Base-by-base conservation (phyloP, 192 early-diverging fungal genomes). In the Coemansia pectinata region DNA sequence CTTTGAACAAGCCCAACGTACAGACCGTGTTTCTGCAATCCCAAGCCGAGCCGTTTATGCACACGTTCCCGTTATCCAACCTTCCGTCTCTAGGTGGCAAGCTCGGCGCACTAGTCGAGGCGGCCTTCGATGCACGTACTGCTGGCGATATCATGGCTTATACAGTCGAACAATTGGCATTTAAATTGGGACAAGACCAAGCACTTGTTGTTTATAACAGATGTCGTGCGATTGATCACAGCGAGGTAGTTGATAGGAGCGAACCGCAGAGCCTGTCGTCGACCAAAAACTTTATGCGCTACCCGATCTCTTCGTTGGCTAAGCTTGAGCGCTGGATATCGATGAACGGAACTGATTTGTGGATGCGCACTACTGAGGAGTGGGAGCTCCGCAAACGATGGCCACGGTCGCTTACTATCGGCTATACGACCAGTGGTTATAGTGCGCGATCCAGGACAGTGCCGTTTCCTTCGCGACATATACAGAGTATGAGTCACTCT, bases 41-140 rank as follows among this genome's bases (percentile, higher is more conserved):
- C 36, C 73, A 87, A 47, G 87, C 89, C 3, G 67, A 81, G 0
- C 36, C 67, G 2, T 92, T 93, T 67, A 86, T 98, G 79, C 34
- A 79, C 11, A 63, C 76, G 15, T 70, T 92, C 4, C 90, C 93
- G 2, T 84, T 96, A 31, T 70, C 72, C 45, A 92, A 92, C 69
- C 96, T 98, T 45, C 88, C 92, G 14, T 89, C 88, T 44, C 72
- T 98, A 23, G 96, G 96, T 23, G 96, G 96, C 15, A 92, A 92
- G 69, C 85, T 95, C 9, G 96, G 96, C 3, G 66, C 77, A 6
- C 81, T 90, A 45, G 85, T 98, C 1, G 91, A 85, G 33, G 66
- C 73, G 2, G 87, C 86, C 29, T 85, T 92, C 36, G 84, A 85
- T 47, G 78, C 74, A 10, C 69, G 41, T 7, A 80, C 68, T 4